Conservation (phyloP, 2,329 filamentous ascomycete species). For the Trichoderma simmonsii region DNA sequence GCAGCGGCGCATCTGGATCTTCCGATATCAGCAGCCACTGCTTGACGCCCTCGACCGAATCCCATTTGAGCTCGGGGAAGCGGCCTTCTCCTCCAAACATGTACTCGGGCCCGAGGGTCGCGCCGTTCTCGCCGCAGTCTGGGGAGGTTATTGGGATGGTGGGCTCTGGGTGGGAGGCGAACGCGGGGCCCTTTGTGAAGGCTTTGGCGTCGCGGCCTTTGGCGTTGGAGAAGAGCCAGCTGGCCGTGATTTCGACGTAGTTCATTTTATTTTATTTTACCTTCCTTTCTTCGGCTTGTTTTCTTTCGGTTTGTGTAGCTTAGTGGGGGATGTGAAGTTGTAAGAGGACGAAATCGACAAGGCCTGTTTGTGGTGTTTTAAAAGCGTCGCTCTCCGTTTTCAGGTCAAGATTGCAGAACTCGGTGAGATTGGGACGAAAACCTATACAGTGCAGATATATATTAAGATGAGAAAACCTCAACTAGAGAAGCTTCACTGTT, state of each 20-base stretch:
- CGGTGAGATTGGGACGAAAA: neutral
- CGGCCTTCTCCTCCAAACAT: constrained; percentile 37
- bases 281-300: neutral
- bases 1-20: constrained; percentile 46
- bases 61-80: constrained; percentile 43
- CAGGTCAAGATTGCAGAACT: neutral
- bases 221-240: constrained; percentile 40
- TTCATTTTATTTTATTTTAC: constrained; percentile 10
- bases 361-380: neutral
- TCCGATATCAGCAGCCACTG: constrained; percentile 48
- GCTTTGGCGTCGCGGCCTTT: constrained; percentile 38
- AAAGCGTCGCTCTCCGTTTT: neutral
- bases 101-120: constrained; percentile 36
- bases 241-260: constrained; percentile 35
- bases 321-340: neutral
- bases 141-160: constrained; percentile 40
- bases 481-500: neutral
- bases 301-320: neutral
- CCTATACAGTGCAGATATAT: neutral
- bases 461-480: neutral
- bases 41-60: constrained; percentile 33
- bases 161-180: constrained; percentile 32
- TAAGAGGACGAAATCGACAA: neutral
- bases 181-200: constrained; percentile 37
- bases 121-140: constrained; percentile 38